Conservation (phyloP, 768 basidiomycete species). For the Naganishia kalamii region DNA sequence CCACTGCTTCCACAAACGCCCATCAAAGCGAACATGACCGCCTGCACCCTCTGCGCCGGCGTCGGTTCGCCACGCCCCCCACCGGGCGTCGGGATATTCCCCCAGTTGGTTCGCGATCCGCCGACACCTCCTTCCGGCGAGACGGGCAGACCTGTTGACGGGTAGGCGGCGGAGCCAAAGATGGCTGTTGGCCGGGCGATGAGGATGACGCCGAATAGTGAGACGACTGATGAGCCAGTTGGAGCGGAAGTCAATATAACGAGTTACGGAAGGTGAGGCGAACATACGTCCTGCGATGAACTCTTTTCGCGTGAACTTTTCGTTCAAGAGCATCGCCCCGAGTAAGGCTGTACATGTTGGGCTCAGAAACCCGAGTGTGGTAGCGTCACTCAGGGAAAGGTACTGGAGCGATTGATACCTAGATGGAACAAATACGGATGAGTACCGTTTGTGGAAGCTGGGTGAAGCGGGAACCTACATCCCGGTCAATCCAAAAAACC, state of each 20-base stretch:
- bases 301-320: conserved; percentile 56
- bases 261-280: too few relatives aligned
- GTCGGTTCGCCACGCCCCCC: conserved; percentile 25
- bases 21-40: conserved; percentile 62
- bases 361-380: conserved; percentile 66
- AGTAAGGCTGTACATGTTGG: conserved; percentile 62
- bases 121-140: conserved; percentile 17
- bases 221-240: conserved; percentile 51
- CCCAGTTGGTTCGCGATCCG: conserved; percentile 13
- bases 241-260: conserved; percentile 33
- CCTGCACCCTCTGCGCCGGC: conserved; percentile 52
- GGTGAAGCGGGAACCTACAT: conserved; percentile 37
- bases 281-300: conserved; percentile 54
- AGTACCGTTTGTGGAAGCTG: conserved; percentile 11
- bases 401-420: conserved; percentile 65
- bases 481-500: conserved; percentile 66
- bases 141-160: conserved; percentile 14
- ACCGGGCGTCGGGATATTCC: conserved; percentile 9
- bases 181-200: conserved; percentile 72
- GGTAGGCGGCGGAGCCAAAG: conserved; percentile 52
- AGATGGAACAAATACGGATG: background rate
- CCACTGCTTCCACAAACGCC: conserved; percentile 63
- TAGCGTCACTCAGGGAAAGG: conserved; percentile 70
- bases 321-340: conserved; percentile 60
- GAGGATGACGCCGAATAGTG: conserved; percentile 68